Base-by-base conservation (phyloP, 1,284 basidiomycete genomes). In the Ceratorhiza oryzae-sativae region DNA sequence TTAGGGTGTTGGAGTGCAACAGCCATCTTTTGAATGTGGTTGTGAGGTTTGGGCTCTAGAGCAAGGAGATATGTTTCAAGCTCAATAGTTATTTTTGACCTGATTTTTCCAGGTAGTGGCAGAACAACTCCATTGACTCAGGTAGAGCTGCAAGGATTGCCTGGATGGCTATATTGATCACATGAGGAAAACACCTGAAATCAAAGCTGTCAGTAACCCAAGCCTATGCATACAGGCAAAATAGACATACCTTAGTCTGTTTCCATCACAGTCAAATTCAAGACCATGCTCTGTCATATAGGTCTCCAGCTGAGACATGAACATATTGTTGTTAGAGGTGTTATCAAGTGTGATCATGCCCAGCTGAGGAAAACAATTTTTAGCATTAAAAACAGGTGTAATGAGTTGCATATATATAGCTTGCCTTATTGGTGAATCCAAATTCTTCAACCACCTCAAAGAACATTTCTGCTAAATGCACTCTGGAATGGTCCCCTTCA, bases 121-220 rank as follows among this genome's bases (percentile, higher is more conserved):
- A 39, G 36, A 23, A 59, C 10, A 42, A n/a, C 3, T 30, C n/a
- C 3, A 25, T 32, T 9, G 46, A 56, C 36, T 27, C 20, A 32
- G 45, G 23, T 23, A 71, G 41, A 13, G 46, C 25, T 8, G 45
- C 20, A 20, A 74, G 71, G 20, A 68, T 25, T 2, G 27, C 46
- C 56, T 62, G 72, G 1, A 58, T 59, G 6, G 65, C 73, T 20
- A 73, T 30, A 34, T 74, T 71, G 5, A 74, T 58, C 36, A 73
- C 65, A 58, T 74, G 73, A 2, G 73, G 65, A 55, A 73, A 73
- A 49, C 72, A 74, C 10, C 73, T 74, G 46, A 10, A 27, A 27
- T 20, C 34, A 20, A 51, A 3, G 10, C 36, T 25, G 3, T 20
- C 12, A 45, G 18, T 18, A 3, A 3, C 9, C 13, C 53, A n/a